Evolutionary conservation across 768 basidiomycete species (phyloP), one percentile per base, ranked within the genome.

Genomic region (Agaricus subrufescens): DNA sequence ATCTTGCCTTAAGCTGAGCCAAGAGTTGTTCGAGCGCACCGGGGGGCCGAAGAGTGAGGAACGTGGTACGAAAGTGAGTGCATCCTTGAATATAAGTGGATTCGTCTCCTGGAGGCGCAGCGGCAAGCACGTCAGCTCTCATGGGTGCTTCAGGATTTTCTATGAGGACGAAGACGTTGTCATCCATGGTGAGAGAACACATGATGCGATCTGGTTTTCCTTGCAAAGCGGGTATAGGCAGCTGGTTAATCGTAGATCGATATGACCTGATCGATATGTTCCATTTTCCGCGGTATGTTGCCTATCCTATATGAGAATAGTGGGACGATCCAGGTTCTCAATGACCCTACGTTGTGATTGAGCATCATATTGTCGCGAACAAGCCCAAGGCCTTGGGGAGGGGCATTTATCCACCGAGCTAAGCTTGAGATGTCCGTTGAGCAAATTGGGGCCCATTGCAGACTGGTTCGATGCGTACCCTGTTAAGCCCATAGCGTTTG

Each of bases 321-420:
- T 44, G 37, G 40, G 58, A 46, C 37, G 8, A 37, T 23, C 19
- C 30, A 62, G 59, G 58, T 50, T 25, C 45, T 60, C 42, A 39
- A 61, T 72, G 40, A 23, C 49, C 67, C 46, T 53, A 76, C 89
- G 66, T 86, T 83, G 66, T 91, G 88, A 61, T 91, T 91, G 38
- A 76, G 73, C 2, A 74, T 57, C 45, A 92, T 84, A 60, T 91
- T 91, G 44, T 87, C 80, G 58, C 75, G 71, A 37, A 91, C 84
- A 48, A 86, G 76, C 50, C 85, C 79, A 23, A 91, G 69, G 29
- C 88, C 87, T 52, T 81, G 78, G 10, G 84, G 76, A 3, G 90
- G 89, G n/a, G 89, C 86, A 69, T 91, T 90, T 29, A 85, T 79
- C 90, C 89, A 91, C 60, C 90, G 80, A 43, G 87, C 90, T 51